Base-by-base conservation (phyloP, 2,329 filamentous ascomycete species). In the Penicillium paneum region DNA sequence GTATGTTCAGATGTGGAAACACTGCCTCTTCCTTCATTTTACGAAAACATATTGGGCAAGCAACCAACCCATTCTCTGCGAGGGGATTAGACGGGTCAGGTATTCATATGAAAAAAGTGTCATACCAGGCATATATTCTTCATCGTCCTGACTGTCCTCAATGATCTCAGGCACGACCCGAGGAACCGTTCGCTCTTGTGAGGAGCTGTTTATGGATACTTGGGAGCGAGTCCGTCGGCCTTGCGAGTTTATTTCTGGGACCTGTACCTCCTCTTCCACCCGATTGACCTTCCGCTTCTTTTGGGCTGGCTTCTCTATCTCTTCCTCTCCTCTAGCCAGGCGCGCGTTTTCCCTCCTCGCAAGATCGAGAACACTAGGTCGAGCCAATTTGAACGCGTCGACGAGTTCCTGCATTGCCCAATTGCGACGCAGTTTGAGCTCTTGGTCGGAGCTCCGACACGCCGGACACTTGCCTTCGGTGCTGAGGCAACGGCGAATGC, bases 381-480 rank as follows among this genome's bases (percentile, higher is more conserved):
- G 81, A 5, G 85, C 84, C 49, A 79, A 81, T 60, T 83, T 78
- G 62, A 97, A 99, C 0, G 86, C 83, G 36, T 90, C 86, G 8
- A 96, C 89, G 1, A 93, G 81, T 68, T 97, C 92, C 67, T 94
- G 85, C 60, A 97, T 78, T 0, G 88, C 86, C 82, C 87, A 89
- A 71, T 97, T 97, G 43, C 87, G 87, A 55, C 91, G 82, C 63
- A 99, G 70, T 71, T 90, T 94, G 57, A 90, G 82, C 69, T 93
- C 91, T 70, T 97, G 91, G 62, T 96, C 90, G 0, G 79, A 74
- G 6, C 83, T 78, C 48, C 91, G 86, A 74, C 94, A 99, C 1
- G 90, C 79, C 0, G 94, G 94, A 65, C 94, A 99, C 73, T 89
- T 91, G 8, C 91, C 89, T 62, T 97, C 91, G 31, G 83, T 82